Evolutionary conservation across 441 rosid genomes (phyloP).

Genomic region (Croton laevigatus): DNA sequence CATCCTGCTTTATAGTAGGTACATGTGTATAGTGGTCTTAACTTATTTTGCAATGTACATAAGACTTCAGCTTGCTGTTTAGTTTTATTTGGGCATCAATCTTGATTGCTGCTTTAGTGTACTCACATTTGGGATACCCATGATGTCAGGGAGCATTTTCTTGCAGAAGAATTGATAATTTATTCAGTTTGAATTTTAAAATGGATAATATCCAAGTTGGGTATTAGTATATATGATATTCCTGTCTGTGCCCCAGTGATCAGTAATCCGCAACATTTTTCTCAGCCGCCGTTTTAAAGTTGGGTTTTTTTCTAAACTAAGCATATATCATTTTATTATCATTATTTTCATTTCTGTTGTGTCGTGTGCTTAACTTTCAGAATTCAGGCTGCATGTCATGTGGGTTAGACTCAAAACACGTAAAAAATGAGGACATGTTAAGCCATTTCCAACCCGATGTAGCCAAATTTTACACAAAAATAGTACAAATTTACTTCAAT

Average conservation of each 20-base stretch:
- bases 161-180: slow-evolving; percentile 7
- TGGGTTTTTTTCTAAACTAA: not conserved
- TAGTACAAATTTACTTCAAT: too few relatives aligned
- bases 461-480: too few relatives aligned
- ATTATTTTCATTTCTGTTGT: too few relatives aligned
- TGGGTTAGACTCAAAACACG: too few relatives aligned
- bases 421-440: too few relatives aligned
- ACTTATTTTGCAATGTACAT: slow-evolving; percentile 15
- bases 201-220: not conserved
- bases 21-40: slow-evolving; percentile 27
- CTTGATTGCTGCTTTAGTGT: slow-evolving; percentile 15
- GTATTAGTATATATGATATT: not conserved
- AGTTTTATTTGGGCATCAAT: slow-evolving; percentile 5
- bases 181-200: not conserved
- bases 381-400: too few relatives aligned
- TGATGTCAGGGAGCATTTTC: slow-evolving; percentile 4
- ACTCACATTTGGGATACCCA: not conserved
- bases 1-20: slow-evolving; percentile 51
- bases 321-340: too few relatives aligned
- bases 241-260: not conserved
- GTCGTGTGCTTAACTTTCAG: too few relatives aligned
- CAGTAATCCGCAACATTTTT: not conserved
- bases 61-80: slow-evolving; percentile 14
- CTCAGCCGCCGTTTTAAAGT: not conserved
- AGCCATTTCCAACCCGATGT: too few relatives aligned